Base-by-base conservation (phyloP, 2,329 filamentous ascomycete genomes). In the Bipolaris oryzae region DNA sequence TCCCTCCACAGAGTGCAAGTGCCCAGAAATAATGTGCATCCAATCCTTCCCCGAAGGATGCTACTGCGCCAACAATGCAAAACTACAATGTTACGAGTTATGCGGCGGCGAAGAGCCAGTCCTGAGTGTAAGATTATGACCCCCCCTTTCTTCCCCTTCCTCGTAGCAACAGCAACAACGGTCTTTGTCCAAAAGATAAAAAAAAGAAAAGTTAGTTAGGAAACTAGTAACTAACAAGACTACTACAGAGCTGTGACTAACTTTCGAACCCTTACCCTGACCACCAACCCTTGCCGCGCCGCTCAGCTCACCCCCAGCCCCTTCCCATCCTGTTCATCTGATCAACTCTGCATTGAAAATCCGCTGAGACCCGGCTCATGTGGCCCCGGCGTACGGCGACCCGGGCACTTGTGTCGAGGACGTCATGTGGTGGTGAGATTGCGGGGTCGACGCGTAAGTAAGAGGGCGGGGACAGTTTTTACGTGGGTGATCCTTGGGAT, bases 401-500 rank as follows among this genome's bases (percentile, higher is more conserved):
- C 41, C 58, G 0, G 75, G 75, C 21, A 73, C 77, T 9, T 77
- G 75, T 38, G 74, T 76, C 13, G 59, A 68, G 46, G 63, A 74
- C 7, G 66, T 67, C 51, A 35, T 72, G 44, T 81, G 79, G 79
- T 57, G 78, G 79, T 23, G 79, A 79, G 0, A 74, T 81, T 50
- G 74, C 71, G 0, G 78, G 72, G 1, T 63, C 73, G 28, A 31
- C 28, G 28, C 18, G 28, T 2, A 2, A 81, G 79, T 57, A 55
- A 65, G 5, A 41, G 53, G 53, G 3, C 39, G 53, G 10, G 72
- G 69, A 1, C 67, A 74, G 67, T 65, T 68, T 68, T 9, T 82
- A 80, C 54, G 62, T 76, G 33, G 79, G 81, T 67, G 76, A 80
- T 58, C 76, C 78, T 5, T 63, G 72, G 10, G 79, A 81, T 60